Evolutionary conservation across 768 basidiomycete genomes (phyloP).

Genomic region (Rhizopogon sp.): DNA sequence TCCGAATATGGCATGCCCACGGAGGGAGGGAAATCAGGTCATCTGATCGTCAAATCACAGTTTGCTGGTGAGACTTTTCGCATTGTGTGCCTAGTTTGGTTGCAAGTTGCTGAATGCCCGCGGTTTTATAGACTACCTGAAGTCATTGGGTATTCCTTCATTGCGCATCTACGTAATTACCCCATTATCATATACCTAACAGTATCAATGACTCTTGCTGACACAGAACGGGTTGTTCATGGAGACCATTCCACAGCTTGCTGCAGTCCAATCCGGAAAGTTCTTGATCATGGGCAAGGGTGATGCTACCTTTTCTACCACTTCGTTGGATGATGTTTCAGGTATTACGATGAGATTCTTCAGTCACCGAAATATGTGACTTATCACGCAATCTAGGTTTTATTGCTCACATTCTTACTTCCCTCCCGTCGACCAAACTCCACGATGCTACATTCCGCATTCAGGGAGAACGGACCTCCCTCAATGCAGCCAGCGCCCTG

Average conservation of each 20-base stretch:
- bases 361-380: conserved; percentile 1
- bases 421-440: conserved; percentile 19
- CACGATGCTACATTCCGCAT: conserved; percentile 29
- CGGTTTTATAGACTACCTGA: conserved; percentile 20
- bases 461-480: conserved; percentile 28
- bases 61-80: conserved; percentile 20
- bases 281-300: conserved; percentile 30
- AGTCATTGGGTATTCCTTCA: conserved; percentile 24
- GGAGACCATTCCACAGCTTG: conserved; percentile 26
- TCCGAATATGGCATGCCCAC: conserved; percentile 33
- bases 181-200: background rate
- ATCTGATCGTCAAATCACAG: conserved; percentile 19
- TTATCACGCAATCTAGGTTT: conserved; percentile 22
- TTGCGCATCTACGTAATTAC: conserved; percentile 28
- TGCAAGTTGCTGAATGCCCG: background rate
- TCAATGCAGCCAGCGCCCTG: conserved; percentile 21
- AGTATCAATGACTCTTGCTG: background rate
- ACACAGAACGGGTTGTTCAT: conserved; percentile 30
- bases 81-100: background rate
- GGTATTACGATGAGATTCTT: conserved; percentile 18
- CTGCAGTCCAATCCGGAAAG: conserved; percentile 22
- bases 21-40: conserved; percentile 24
- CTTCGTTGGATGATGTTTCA: conserved; percentile 28
- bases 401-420: conserved; percentile 28
- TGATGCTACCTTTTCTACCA: conserved; percentile 24